Evolutionary conservation across 371 early-diverging fungal species (phyloP).

Genomic region (Choanephora cucurbitarum): DNA sequence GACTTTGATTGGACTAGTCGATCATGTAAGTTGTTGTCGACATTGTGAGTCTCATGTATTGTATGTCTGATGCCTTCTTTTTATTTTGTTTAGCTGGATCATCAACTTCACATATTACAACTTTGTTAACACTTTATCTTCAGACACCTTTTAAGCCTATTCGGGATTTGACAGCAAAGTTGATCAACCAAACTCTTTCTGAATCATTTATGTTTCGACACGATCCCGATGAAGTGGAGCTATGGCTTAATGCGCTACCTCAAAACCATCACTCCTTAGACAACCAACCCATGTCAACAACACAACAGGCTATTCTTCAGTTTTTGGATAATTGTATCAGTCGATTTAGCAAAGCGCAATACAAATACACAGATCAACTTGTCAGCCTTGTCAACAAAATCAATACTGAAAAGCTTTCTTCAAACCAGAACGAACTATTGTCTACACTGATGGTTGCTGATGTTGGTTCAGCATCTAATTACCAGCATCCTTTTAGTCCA

Average conservation of each 20-base stretch:
- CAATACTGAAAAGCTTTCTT: background rate
- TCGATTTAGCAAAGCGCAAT: slow-evolving; percentile 60
- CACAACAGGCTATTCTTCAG: slow-evolving; percentile 51
- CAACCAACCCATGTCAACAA: slow-evolving; percentile 25
- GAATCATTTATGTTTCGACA: slow-evolving; percentile 69
- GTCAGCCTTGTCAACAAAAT: slow-evolving; percentile 34
- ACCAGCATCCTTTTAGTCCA: slow-evolving; percentile 59
- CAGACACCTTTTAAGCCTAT: slow-evolving; percentile 54
- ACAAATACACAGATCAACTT: slow-evolving; percentile 64
- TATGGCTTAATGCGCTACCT: slow-evolving; percentile 68
- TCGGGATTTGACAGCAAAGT: slow-evolving; percentile 47
- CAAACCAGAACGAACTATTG: background rate
- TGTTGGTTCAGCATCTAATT: slow-evolving; percentile 14
- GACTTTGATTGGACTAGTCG: slow-evolving; percentile 72
- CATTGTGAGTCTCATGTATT: no score
- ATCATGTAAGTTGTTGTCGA: slow-evolving; percentile 41
- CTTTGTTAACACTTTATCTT: slow-evolving; percentile 60
- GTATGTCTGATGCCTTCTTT: no score
- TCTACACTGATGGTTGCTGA: slow-evolving; percentile 6
- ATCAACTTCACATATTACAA: slow-evolving; percentile 60
- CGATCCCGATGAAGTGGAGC: slow-evolving; percentile 57
- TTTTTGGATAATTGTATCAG: slow-evolving; percentile 68
- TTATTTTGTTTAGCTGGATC: slow-evolving; percentile 34
- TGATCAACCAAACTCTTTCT: slow-evolving; percentile 53
- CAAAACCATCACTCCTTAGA: slow-evolving; percentile 14